phyloP scores from a whole-genome alignment of 345 rosid species.

The Diplotaxis tenuifolia region DNA sequence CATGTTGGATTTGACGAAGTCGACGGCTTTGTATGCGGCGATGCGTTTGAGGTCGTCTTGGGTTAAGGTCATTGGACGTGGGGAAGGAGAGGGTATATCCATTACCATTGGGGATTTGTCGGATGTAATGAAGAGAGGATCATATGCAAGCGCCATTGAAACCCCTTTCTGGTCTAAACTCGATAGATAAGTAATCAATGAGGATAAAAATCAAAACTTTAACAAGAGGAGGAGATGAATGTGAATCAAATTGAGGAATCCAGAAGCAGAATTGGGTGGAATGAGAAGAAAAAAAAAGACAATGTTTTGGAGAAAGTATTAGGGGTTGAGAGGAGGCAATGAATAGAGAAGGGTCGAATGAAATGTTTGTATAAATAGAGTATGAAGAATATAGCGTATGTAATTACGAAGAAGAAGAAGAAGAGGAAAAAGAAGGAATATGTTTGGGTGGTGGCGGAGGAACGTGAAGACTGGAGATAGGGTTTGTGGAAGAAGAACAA shows the following conservation, averaged over 20 bases:
- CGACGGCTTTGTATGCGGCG: constrained; percentile 91
- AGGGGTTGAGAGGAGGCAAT: neutral
- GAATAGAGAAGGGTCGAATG: too few relatives aligned
- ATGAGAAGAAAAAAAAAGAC: neutral
- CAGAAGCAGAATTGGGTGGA: neutral
- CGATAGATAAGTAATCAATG: neutral
- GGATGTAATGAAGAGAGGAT: constrained; percentile 42
- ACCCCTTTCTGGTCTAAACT: neutral
- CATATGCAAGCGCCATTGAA: constrained; percentile 52
- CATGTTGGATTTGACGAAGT: constrained; percentile 93
- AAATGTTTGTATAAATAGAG: too few relatives aligned
- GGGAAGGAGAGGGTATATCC: constrained; percentile 36
- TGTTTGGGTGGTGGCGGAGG: too few relatives aligned
- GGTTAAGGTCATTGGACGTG: constrained; percentile 42
- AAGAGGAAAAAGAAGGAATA: too few relatives aligned
- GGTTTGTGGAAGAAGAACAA: too few relatives aligned
- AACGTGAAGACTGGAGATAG: too few relatives aligned
- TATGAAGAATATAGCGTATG: too few relatives aligned
- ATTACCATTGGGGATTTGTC: constrained; percentile 43
- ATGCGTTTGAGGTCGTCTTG: constrained; percentile 79
- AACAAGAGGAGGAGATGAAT: neutral
- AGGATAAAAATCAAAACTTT: neutral
- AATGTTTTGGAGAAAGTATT: neutral
- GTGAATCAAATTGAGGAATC: neutral
- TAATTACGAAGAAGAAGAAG: too few relatives aligned